Base-by-base conservation (phyloP, 1,284 basidiomycete genomes). In the Naganishia sp. region DNA sequence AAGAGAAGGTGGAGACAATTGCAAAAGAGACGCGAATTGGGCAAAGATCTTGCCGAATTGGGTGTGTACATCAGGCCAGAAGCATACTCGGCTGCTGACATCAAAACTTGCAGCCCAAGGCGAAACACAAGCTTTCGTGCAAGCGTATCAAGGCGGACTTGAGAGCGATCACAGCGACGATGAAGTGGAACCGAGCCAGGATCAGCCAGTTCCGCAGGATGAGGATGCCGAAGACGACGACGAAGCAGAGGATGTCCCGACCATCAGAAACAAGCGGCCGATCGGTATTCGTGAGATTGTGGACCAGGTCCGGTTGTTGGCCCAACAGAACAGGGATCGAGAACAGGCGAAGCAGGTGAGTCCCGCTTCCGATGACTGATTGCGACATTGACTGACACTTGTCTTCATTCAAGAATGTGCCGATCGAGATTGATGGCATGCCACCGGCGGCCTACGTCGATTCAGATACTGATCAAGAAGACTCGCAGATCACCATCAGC, bases 121-220 rank as follows among this genome's bases (percentile, higher is more conserved):
- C 11, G 58, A 61, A 43, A 61, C 58, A 18, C 58, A 61, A 28
- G 58, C 58, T 25, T 61, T 61, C 50, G 58, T 61, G 3, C 58
- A 61, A 35, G 58, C 58, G 35, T 61, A 61, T 28, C 58, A 61
- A 51, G 58, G 58, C 58, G 58, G 58, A 42, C 58, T 61, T 9
- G 47, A 47, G 25, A 61, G 58, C 39, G 58, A 61, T 39, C 47
- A 61, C 17, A 50, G 47, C 28, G 58, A 61, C 10, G 58, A 61
- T 17, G 58, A 61, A 10, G 2, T 41, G 13, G 58, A 61, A 23
- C 47, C 23, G 18, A 49, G 41, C 28, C 47, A 50, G 18, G 39
- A 41, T 18, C 58, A 61, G 21, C 47, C 32, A 35, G 4, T 41
- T 13, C 9, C 31, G 25, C 46, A 61, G 49, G 58, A 42, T n/a